These are phyloP conservation scores for Mikania micrantha DNA, from an alignment of 129 eudicot species.

Conservation along the genomic window DNA sequence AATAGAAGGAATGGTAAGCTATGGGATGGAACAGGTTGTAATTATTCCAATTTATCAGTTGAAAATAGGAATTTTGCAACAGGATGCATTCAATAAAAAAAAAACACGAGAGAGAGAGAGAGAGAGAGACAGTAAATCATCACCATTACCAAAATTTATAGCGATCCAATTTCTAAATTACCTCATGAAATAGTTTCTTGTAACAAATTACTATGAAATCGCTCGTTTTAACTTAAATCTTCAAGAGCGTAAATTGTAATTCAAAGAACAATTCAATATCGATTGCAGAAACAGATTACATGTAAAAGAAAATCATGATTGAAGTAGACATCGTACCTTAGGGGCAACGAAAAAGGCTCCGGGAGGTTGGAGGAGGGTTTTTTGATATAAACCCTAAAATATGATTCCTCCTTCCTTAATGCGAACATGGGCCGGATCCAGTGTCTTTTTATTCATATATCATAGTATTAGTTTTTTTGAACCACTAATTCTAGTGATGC, in stretches of 20 bases:
- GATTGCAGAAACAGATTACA: not conserved
- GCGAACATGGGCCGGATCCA: conserved; percentile 15
- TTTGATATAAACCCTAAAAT: conserved; percentile 21
- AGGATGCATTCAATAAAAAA: too few species aligned
- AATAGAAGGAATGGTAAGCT: too few species aligned
- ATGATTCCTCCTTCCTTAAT: not conserved
- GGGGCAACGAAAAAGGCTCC: not conserved
- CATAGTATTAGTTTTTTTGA: too few species aligned
- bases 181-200: not conserved
- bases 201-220: not conserved
- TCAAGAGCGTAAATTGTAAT: not conserved
- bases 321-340: not conserved
- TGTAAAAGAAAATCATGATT: not conserved
- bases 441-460: not conserved
- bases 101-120: too few species aligned
- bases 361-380: conserved; percentile 4
- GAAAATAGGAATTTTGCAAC: too few species aligned
- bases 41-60: too few species aligned
- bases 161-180: not conserved
- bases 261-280: not conserved
- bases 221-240: not conserved
- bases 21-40: too few species aligned
- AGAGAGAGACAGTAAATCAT: too few species aligned
- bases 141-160: not conserved
- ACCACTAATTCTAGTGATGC: too few species aligned